Evolutionary conservation across 106 monocot species (phyloP).

Genomic region (Dioscorea alata): DNA sequence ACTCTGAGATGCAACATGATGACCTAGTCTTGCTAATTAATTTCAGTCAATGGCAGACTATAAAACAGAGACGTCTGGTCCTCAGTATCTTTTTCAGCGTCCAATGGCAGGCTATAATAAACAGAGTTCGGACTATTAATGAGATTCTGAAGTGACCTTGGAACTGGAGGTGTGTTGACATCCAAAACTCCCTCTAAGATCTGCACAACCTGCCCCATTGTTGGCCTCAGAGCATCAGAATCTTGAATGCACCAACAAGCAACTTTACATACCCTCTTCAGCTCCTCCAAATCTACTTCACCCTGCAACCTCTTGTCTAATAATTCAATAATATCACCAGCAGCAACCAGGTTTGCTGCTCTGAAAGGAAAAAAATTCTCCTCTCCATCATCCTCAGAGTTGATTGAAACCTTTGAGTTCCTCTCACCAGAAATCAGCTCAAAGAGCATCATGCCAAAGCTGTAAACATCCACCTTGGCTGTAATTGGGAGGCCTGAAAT

Average conservation of each 20-base stretch:
- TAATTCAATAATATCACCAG: constrained; percentile 8
- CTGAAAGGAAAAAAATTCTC: constrained; percentile 27
- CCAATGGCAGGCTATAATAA: too few relatives aligned
- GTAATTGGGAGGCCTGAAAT: constrained; percentile 44
- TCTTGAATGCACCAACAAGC: too few relatives aligned
- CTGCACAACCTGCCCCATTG: neutral
- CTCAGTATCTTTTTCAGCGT: too few relatives aligned
- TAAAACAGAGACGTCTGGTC: too few relatives aligned
- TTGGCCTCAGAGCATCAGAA: too few relatives aligned
- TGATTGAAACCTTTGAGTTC: constrained; percentile 5
- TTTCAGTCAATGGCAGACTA: too few relatives aligned
- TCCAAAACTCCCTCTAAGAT: too few relatives aligned
- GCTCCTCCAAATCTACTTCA: constrained; percentile 15
- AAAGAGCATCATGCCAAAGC: constrained; percentile 63
- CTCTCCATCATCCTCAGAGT: neutral
- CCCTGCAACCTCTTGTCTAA: constrained; percentile 21
- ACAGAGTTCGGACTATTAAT: too few relatives aligned
- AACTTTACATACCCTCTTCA: too few relatives aligned
- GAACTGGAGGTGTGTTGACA: neutral
- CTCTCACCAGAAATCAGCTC: constrained; percentile 48
- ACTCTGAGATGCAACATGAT: too few relatives aligned
- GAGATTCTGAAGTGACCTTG: neutral
- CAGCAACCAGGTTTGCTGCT: constrained; percentile 18
- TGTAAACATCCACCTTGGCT: constrained; percentile 47
- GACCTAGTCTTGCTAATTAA: too few relatives aligned